These are phyloP conservation scores for Moniliophthora roreri DNA, from an alignment of 1,284 basidiomycete genomes.

Conservation along the genomic window DNA sequence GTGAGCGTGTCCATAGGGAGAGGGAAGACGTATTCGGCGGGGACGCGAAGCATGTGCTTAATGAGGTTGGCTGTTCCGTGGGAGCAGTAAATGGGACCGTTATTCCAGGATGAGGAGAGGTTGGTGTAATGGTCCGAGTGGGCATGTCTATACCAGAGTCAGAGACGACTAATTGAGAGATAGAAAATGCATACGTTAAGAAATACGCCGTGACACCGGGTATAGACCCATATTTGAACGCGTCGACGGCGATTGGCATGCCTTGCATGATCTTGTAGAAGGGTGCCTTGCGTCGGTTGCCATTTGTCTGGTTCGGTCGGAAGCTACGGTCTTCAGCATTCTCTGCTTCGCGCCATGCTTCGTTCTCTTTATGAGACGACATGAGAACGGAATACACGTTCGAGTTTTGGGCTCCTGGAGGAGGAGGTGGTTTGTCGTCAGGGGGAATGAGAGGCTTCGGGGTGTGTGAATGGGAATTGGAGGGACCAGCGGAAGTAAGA, in stretches of 20 bases:
- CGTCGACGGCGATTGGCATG: conserved; percentile 97
- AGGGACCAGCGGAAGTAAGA: neutral
- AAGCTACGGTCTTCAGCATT: conserved; percentile 48
- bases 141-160: conserved; percentile 63
- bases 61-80: conserved; percentile 90
- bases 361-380: conserved; percentile 77
- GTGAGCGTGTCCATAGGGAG: conserved; percentile 80
- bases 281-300: conserved; percentile 76
- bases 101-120: conserved; percentile 83
- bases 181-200: conserved; percentile 59
- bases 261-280: conserved; percentile 97
- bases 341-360: conserved; percentile 82
- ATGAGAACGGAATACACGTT: conserved; percentile 80
- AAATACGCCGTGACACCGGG: conserved; percentile 89
- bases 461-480: neutral
- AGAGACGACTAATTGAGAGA: conserved; percentile 7
- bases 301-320: conserved; percentile 46
- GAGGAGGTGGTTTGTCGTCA: neutral
- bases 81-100: conserved; percentile 95
- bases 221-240: conserved; percentile 91
- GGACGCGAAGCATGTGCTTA: conserved; percentile 85
- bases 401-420: neutral
- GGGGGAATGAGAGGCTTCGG: neutral
- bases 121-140: conserved; percentile 96
- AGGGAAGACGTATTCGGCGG: conserved; percentile 84